Conservation (phyloP, 179 eudicot species). For the Silene coronaria region DNA sequence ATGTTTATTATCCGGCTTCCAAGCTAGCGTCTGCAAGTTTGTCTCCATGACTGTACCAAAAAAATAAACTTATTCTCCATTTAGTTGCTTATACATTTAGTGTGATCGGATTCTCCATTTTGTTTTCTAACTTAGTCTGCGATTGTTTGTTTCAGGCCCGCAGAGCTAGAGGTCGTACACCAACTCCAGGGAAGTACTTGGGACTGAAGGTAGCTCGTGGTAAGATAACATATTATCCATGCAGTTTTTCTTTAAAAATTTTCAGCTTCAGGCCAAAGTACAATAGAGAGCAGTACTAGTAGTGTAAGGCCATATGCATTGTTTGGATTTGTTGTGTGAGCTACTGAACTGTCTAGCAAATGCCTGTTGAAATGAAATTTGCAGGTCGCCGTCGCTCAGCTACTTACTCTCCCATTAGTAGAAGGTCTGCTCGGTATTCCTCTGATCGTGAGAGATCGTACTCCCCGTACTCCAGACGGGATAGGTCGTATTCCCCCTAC, state of each 20-base stretch:
- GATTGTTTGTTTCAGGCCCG: slow-evolving; percentile 47
- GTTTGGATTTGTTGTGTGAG: background rate
- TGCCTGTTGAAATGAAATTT: background rate
- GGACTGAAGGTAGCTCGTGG: slow-evolving; percentile 58
- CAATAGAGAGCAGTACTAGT: too few relatives aligned
- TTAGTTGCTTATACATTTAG: background rate
- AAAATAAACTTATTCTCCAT: background rate
- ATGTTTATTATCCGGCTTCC: background rate
- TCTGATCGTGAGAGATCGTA: slow-evolving; percentile 52
- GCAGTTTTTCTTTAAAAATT: too few relatives aligned
- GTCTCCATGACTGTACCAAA: background rate
- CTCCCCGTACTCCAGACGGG: slow-evolving; percentile 37
- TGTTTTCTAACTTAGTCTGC: background rate
- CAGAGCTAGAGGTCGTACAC: slow-evolving; percentile 87
- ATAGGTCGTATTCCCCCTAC: slow-evolving; percentile 36
- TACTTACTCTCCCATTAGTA: slow-evolving; percentile 48
- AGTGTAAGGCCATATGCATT: background rate
- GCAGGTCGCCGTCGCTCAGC: slow-evolving; percentile 55
- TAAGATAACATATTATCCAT: slow-evolving; percentile 27
- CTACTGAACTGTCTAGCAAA: background rate
- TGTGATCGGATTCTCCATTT: background rate
- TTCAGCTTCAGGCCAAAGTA: too few relatives aligned
- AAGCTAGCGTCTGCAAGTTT: background rate
- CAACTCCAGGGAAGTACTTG: slow-evolving; percentile 90
- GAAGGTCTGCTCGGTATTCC: slow-evolving; percentile 50